Percentiles rank a stretch among this genome's conserved stretches.
Evolutionary conservation across 2,329 filamentous ascomycete species (phyloP).

Genomic region (Penicillium aurantiogriseum): DNA sequence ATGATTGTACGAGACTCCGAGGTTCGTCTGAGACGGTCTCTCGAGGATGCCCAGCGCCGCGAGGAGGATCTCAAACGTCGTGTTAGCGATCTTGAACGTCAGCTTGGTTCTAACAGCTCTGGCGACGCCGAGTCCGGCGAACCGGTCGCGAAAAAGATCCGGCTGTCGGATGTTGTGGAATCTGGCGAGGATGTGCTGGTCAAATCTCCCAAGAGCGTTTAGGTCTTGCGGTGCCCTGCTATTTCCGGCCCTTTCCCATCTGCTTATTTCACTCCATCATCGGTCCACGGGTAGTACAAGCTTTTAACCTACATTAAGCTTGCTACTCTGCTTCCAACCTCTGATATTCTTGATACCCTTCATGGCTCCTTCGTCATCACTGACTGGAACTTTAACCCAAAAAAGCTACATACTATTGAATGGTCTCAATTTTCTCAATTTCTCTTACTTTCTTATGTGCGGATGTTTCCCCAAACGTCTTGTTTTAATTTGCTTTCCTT

Average conservation of each 20-base stretch:
- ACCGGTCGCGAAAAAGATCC: conserved; percentile 56
- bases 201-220: conserved; percentile 39
- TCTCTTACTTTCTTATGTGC: conserved; percentile 9
- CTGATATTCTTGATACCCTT: conserved; percentile 43
- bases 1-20: conserved; percentile 56
- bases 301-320: neutral
- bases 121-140: conserved; percentile 37
- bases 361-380: conserved; percentile 32
- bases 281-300: neutral
- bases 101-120: conserved; percentile 34
- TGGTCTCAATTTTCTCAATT: conserved; percentile 21
- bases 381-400: conserved; percentile 29
- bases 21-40: conserved; percentile 57
- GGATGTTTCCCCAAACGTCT: conserved; percentile 15
- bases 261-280: conserved; percentile 4
- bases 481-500: conserved; percentile 19
- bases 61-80: conserved; percentile 80
- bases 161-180: conserved; percentile 55
- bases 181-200: conserved; percentile 33
- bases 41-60: conserved; percentile 73
- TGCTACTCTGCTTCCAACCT: conserved; percentile 29
- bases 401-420: conserved; percentile 20
- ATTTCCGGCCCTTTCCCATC: neutral
- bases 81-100: conserved; percentile 71
- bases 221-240: conserved; percentile 9